Evolutionary conservation across 768 basidiomycete genomes (phyloP).

Genomic region (Ramaria sp.): DNA sequence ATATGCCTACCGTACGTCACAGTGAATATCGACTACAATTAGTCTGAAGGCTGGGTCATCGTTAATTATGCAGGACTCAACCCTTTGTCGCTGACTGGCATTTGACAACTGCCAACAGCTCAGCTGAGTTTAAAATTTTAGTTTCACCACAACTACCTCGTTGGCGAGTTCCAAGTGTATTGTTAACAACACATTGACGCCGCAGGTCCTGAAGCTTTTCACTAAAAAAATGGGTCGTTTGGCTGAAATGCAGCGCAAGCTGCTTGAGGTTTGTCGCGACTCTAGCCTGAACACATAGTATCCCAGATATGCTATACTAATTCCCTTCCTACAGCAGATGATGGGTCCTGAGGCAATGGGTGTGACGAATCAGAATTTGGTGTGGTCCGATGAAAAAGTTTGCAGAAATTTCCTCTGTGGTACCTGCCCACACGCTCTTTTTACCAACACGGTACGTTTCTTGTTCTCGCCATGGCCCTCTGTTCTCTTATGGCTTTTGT

Average conservation of each 20-base stretch:
- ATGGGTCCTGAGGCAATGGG: slow-evolving; percentile 99
- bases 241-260: slow-evolving; percentile 97
- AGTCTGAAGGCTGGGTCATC: no score
- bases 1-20: no score
- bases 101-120: no score
- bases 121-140: neutral
- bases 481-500: neutral
- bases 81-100: no score
- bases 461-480: neutral
- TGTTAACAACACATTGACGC: no score
- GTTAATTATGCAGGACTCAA: no score
- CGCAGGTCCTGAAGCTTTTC: neutral
- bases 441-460: slow-evolving; percentile 86
- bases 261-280: slow-evolving; percentile 41
- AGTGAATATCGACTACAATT: no score
- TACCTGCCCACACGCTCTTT: slow-evolving; percentile 95
- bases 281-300: slow-evolving; percentile 7
- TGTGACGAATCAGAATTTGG: slow-evolving; percentile 81
- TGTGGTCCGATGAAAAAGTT: slow-evolving; percentile 94
- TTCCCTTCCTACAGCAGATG: slow-evolving; percentile 67
- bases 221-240: slow-evolving; percentile 74
- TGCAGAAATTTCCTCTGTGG: slow-evolving; percentile 98
- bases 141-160: neutral
- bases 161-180: no score
- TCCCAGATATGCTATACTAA: neutral